Evolutionary conservation across 2,329 filamentous ascomycete genomes (phyloP), one percentile per base, ranked within the genome.

Genomic region (Diplocarpon rosae): DNA sequence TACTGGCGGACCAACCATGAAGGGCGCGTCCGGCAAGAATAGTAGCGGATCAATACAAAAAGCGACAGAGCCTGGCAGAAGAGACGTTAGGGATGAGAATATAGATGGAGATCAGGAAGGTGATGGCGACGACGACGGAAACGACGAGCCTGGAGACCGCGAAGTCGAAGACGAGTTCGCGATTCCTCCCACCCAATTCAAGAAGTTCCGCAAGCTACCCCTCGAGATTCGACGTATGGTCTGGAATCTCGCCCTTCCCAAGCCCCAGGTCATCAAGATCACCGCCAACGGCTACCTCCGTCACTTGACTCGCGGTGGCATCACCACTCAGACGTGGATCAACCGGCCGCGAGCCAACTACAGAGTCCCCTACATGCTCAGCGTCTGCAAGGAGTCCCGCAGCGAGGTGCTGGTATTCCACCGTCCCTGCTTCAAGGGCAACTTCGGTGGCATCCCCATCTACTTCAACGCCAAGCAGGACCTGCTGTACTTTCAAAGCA

Each of bases 201-300:
- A 12, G 1, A n/a, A 12, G 8, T 42, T 42, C 20, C 39, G 30
- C 6, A 36, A 42, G 32, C 20, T 42, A 2, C 31, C 39, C 5
- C 39, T 42, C 32, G 39, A 42, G 10, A 12, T 42, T 12, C 31
- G 39, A 17, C 39, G 39, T 6, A 13, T 17, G n/a, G 27, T 42
- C 20, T 42, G 31, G 31, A n/a, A 16, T 5, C 32, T n/a, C 10
- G 9, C 29, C n/a, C 39, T 42, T 11, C 39, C 39, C 13, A 20
- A 42, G 39, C 39, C 39, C 29, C 39, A 42, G 17, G 27, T 17
- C 32, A 36, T 42, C 32, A 35, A 29, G 20, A 30, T 42, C n/a
- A 16, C 15, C 20, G 28, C n/a, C 39, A 36, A 42, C 24, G 39
- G 39, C 39, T n/a, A 36, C 32, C 15, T 15, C 6, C 20, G 28